Evolutionary conservation across 345 rosid genomes (phyloP).

Genomic region (Eucalyptus regnans): DNA sequence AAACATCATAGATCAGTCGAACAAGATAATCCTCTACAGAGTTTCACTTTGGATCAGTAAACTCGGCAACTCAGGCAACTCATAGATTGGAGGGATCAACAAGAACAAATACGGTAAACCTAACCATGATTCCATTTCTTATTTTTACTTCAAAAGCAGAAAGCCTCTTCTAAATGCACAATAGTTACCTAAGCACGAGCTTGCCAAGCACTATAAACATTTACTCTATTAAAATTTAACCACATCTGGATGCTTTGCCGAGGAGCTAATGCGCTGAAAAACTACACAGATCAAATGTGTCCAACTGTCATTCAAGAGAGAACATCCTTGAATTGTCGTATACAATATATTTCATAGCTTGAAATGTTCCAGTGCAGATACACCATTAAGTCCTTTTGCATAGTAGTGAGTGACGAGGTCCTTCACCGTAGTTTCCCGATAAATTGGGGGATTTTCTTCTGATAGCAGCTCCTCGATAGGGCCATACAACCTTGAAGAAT

Average conservation of each 20-base stretch:
- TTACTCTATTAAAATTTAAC: neutral
- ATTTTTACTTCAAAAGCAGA: neutral
- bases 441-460: conserved; percentile 9
- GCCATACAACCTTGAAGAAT: conserved; percentile 2
- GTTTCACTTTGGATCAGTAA: neutral
- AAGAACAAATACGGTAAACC: neutral
- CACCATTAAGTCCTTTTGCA: conserved; percentile 7
- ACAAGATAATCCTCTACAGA: neutral
- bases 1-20: too few species aligned
- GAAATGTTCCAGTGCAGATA: conserved; percentile 1
- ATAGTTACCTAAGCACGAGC: neutral
- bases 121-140: neutral
- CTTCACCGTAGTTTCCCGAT: neutral
- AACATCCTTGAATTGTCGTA: neutral
- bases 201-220: neutral
- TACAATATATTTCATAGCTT: conserved; percentile 4
- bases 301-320: neutral
- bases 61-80: neutral
- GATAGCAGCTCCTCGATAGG: conserved; percentile 19
- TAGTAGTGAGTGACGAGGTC: neutral
- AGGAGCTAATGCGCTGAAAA: neutral
- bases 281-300: neutral
- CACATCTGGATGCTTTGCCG: neutral
- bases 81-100: neutral
- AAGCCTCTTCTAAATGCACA: neutral